Conservation (phyloP, 2,329 filamentous ascomycete genomes). For the Chaetothyriales sp. region DNA sequence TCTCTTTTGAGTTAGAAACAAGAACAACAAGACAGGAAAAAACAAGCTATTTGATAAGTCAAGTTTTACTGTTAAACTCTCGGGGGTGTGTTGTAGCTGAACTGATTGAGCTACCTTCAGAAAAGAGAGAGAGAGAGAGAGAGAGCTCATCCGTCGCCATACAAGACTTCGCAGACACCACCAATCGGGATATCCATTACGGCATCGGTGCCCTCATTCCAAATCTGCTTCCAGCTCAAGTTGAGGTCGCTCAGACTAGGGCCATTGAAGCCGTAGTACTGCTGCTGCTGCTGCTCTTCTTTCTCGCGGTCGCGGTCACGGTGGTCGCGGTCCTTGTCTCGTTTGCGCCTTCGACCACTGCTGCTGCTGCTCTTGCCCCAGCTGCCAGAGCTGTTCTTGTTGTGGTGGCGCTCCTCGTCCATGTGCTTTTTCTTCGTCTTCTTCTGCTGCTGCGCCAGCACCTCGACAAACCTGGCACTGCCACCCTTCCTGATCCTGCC, state of each 20-base stretch:
- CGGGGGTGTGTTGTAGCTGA: too few species aligned
- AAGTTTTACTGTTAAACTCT: too few species aligned
- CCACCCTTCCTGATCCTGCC: slow-evolving; percentile 41
- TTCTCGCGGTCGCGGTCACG: slow-evolving; percentile 13
- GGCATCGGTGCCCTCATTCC: slow-evolving; percentile 88
- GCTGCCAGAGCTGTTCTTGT: slow-evolving; percentile 1
- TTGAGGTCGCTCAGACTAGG: not conserved
- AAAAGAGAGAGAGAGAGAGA: too few species aligned
- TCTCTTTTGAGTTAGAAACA: too few species aligned
- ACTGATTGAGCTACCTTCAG: too few species aligned
- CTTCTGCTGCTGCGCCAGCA: slow-evolving; percentile 24
- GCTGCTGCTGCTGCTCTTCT: slow-evolving; percentile 4
- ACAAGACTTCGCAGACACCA: slow-evolving; percentile 87
- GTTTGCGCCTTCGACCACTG: not conserved
- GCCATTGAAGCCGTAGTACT: slow-evolving; percentile 6
- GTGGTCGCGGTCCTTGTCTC: slow-evolving; percentile 21
- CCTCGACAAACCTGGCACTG: slow-evolving; percentile 22
- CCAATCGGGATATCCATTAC: slow-evolving; percentile 94
- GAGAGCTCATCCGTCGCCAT: slow-evolving; percentile 42
- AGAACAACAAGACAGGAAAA: too few species aligned
- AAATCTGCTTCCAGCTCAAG: slow-evolving; percentile 65
- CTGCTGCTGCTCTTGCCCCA: not conserved
- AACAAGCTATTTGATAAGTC: too few species aligned
- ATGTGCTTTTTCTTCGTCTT: slow-evolving; percentile 24
- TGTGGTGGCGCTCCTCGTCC: not conserved